Evolutionary conservation across 2,329 filamentous ascomycete genomes (phyloP).

Genomic region (Pseudogymnoascus sp.): DNA sequence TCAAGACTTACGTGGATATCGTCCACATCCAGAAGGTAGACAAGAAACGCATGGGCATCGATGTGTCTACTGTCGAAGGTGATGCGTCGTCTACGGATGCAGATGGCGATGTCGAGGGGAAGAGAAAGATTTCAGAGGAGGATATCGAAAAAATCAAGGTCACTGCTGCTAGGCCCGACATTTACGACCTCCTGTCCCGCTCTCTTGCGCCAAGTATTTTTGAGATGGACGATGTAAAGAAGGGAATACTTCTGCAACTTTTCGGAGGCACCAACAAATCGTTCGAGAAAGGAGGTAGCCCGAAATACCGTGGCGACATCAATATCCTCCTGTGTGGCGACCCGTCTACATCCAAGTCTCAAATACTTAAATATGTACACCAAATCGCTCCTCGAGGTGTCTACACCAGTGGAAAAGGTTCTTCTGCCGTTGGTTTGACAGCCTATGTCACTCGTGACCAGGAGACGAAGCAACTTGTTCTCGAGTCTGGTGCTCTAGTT

Average conservation of each 20-base stretch:
- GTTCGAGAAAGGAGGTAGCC: conserved; percentile 91
- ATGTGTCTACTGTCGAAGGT: conserved; percentile 77
- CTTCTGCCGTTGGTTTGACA: conserved; percentile 66
- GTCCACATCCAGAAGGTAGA: conserved; percentile 95
- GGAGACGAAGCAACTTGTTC: conserved; percentile 62
- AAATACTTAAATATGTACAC: conserved; percentile 88
- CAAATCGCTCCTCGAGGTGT: conserved; percentile 89
- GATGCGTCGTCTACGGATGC: conserved; percentile 51
- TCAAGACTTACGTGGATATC: conserved; percentile 96
- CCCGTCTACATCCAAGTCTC: conserved; percentile 92
- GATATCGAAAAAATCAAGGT: conserved; percentile 83
- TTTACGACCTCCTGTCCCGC: conserved; percentile 85
- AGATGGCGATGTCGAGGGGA: conserved; percentile 67
- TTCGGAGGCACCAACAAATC: conserved; percentile 98
- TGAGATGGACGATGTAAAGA: conserved; percentile 98
- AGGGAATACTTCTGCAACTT: conserved; percentile 90
- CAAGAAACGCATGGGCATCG: conserved; percentile 86
- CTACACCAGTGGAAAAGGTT: conserved; percentile 69
- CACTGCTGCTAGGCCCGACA: conserved; percentile 70
- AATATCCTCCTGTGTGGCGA: conserved; percentile 96
- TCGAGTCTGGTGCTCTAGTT: conserved; percentile 66
- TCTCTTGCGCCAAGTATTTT: conserved; percentile 93
- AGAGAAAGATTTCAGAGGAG: conserved; percentile 72
- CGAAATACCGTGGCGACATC: conserved; percentile 93
- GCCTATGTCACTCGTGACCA: conserved; percentile 70